phyloP scores from a whole-genome alignment of 2,329 filamentous ascomycete species.

The Arthrobotrys sinensis region DNA sequence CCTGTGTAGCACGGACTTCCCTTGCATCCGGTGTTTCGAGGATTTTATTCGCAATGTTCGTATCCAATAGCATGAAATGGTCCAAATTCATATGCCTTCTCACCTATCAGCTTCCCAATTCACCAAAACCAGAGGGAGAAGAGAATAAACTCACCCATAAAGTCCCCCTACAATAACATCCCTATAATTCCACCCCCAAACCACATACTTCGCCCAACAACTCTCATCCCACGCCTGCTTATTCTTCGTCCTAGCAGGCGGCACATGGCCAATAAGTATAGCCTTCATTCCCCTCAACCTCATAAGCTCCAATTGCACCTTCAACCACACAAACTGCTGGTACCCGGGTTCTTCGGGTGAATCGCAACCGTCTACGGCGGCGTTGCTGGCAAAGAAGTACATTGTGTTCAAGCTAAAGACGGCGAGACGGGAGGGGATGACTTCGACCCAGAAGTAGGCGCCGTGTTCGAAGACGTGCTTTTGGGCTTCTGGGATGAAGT shows the following conservation, averaged over 20 bases:
- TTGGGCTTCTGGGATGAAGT: slow-evolving; percentile 93
- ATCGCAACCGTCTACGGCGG: slow-evolving; percentile 91
- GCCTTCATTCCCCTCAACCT: slow-evolving; percentile 90
- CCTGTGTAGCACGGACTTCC: slow-evolving; percentile 5
- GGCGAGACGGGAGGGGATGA: slow-evolving; percentile 84
- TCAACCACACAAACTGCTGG: slow-evolving; percentile 95
- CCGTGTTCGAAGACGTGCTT: slow-evolving; percentile 91
- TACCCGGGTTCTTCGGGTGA: slow-evolving; percentile 86
- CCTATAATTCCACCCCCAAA: slow-evolving; percentile 91
- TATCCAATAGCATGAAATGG: slow-evolving; percentile 94
- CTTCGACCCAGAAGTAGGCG: slow-evolving; percentile 95
- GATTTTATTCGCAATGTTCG: slow-evolving; percentile 69
- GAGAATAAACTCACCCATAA: slow-evolving; percentile 71
- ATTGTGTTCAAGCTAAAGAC: slow-evolving; percentile 96
- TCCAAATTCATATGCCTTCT: slow-evolving; percentile 96
- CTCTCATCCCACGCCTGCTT: slow-evolving; percentile 94
- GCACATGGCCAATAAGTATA: slow-evolving; percentile 93
- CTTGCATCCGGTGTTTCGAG: slow-evolving; percentile 60
- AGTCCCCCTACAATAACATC: slow-evolving; percentile 85
- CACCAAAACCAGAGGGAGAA: neutral
- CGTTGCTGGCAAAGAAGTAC: slow-evolving; percentile 95
- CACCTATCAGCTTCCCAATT: neutral
- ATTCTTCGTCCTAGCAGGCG: slow-evolving; percentile 85
- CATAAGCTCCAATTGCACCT: slow-evolving; percentile 86
- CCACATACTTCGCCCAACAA: slow-evolving; percentile 96